Percentiles rank a stretch among this genome's conserved stretches.
Evolutionary conservation across 805 yeast species (phyloP).

Genomic region (Kuraishia floccosa): DNA sequence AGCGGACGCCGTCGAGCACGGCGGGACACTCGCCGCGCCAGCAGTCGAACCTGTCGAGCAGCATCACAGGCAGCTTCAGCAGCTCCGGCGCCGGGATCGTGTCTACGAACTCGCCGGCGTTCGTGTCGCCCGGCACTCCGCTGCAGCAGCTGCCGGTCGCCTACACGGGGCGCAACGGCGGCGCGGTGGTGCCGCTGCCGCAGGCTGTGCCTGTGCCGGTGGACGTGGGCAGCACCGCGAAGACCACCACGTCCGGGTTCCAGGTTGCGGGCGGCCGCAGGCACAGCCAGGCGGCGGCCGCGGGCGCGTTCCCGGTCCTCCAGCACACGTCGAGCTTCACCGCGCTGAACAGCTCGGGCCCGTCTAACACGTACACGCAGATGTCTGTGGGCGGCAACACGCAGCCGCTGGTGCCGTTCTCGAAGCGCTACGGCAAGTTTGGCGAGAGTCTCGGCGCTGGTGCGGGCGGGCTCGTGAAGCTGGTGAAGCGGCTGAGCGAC

Average conservation of each 20-base stretch:
- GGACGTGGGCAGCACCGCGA: not conserved
- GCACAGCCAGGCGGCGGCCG: no score
- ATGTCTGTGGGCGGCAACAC: slow-evolving; percentile 24
- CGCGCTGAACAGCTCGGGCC: slow-evolving; percentile 1
- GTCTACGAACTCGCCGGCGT: slow-evolving; percentile 2
- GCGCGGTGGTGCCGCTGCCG: slow-evolving; percentile 1
- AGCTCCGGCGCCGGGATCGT: no score
- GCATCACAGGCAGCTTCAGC: slow-evolving; percentile 3
- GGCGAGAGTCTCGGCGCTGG: slow-evolving; percentile 91
- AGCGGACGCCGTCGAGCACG: slow-evolving; percentile 22
- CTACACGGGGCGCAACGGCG: not conserved
- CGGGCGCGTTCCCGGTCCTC: not conserved
- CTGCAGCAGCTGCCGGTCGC: no score
- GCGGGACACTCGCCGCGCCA: slow-evolving; percentile 7
- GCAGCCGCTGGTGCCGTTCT: slow-evolving; percentile 44
- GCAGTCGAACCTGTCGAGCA: slow-evolving; percentile 1
- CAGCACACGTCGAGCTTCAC: not conserved
- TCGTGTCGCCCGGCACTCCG: slow-evolving; percentile 2
- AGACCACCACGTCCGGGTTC: not conserved
- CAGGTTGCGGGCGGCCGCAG: not conserved
- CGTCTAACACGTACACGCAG: slow-evolving; percentile 3
- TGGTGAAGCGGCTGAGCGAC: slow-evolving; percentile 60
- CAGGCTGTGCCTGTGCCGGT: not conserved
- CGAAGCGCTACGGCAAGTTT: slow-evolving; percentile 67
- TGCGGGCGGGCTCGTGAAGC: slow-evolving; percentile 84